Conservation (phyloP, 1,284 basidiomycete species). For the Dichomitus squalens region DNA sequence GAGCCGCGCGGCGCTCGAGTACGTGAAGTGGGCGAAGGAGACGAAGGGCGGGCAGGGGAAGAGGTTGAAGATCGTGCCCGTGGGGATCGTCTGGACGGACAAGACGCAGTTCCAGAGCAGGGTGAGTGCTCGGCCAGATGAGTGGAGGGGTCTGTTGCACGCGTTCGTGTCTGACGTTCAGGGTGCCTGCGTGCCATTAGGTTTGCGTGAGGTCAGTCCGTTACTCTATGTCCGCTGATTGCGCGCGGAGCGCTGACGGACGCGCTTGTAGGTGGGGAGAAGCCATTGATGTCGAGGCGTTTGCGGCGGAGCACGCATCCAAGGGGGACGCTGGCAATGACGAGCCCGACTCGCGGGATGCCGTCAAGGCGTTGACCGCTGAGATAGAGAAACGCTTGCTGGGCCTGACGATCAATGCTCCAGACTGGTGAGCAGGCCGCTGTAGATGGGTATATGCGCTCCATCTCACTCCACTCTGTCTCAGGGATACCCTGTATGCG, state of each 20-base stretch:
- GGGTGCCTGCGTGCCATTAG: conserved; percentile 4
- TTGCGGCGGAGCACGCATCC: conserved; percentile 74
- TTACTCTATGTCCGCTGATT: neutral
- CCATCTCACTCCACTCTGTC: neutral
- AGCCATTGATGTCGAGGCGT: conserved; percentile 77
- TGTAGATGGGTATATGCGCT: neutral
- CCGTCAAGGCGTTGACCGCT: conserved; percentile 81
- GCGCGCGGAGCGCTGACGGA: conserved; percentile 1
- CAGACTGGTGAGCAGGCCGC: conserved; percentile 72
- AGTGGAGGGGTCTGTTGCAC: neutral
- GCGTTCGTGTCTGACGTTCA: neutral
- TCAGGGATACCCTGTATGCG: conserved; percentile 81
- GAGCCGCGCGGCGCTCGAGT: conserved; percentile 92
- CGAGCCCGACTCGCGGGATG: conserved; percentile 67
- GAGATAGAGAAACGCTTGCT: conserved; percentile 71
- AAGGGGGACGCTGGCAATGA: conserved; percentile 28
- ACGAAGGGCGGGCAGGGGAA: conserved; percentile 44
- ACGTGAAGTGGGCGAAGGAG: conserved; percentile 70
- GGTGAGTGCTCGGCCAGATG: conserved; percentile 44
- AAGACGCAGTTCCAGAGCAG: conserved; percentile 89
- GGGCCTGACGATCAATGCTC: conserved; percentile 84
- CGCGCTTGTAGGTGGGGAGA: conserved; percentile 65
- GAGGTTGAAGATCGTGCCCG: conserved; percentile 61
- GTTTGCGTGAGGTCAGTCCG: conserved; percentile 19
- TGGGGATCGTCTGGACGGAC: conserved; percentile 90